These are phyloP conservation scores for Aspergillus diversus DNA, from an alignment of 495 filamentous ascomycete species.

Conservation along the genomic window DNA sequence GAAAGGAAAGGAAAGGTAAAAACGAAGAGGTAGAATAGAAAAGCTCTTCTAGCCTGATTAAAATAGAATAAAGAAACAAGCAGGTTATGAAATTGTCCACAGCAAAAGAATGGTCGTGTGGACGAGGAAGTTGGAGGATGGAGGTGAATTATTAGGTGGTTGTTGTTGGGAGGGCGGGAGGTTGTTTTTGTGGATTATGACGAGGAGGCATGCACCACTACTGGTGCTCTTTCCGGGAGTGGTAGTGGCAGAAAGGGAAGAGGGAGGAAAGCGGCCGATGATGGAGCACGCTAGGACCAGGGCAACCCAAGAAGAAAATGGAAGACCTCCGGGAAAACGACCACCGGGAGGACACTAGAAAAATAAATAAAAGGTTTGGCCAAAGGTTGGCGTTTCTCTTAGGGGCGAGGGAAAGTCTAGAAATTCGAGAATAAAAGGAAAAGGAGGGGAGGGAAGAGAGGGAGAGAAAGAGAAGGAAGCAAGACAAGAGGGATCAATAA, in stretches of 20 bases:
- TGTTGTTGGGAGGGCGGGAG: constrained; percentile 17
- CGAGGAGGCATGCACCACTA: constrained; percentile 26
- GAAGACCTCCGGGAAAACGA: background rate
- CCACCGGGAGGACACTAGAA: too few relatives aligned
- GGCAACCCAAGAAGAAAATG: constrained; percentile 1
- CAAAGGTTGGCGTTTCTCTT: background rate
- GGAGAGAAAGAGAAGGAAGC: constrained; percentile 11
- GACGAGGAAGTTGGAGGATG: constrained; percentile 9
- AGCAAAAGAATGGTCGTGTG: constrained; percentile 23
- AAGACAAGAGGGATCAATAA: constrained; percentile 14
- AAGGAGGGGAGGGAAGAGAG: background rate
- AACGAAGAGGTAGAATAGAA: constrained; percentile 17
- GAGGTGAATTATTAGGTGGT: constrained; percentile 18
- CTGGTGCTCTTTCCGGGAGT: constrained; percentile 12
- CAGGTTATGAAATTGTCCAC: constrained; percentile 22
- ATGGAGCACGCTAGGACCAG: constrained; percentile 8
- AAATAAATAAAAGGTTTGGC: background rate
- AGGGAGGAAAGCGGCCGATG: background rate
- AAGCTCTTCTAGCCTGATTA: constrained; percentile 19
- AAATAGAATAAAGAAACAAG: constrained; percentile 16
- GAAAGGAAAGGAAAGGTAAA: constrained; percentile 32
- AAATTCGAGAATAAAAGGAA: background rate
- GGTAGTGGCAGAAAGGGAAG: background rate
- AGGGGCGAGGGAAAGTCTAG: background rate
- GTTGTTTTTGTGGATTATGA: constrained; percentile 31